phyloP scores from a whole-genome alignment of 108 stramenopile genomes.

The Asterionellopsis glacialis region DNA sequence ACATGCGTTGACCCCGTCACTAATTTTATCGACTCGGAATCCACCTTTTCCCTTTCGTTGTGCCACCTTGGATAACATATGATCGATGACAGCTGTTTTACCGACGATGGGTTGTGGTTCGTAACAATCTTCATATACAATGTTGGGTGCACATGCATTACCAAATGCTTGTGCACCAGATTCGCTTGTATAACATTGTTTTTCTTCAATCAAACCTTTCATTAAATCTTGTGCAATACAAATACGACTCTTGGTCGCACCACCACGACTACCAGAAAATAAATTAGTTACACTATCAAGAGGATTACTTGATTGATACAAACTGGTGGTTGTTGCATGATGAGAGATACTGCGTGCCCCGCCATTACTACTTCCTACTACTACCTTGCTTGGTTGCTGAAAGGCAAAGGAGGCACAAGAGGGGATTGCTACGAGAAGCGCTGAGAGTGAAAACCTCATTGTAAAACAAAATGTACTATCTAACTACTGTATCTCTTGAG shows the following conservation, averaged over 20 bases:
- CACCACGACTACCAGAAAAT: too few relatives aligned
- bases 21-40: constrained; percentile 61
- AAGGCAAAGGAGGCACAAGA: too few relatives aligned
- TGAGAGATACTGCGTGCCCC: too few relatives aligned
- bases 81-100: constrained; percentile 25
- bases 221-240: constrained; percentile 30
- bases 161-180: constrained; percentile 54
- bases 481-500: too few relatives aligned
- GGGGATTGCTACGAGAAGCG: too few relatives aligned
- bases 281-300: too few relatives aligned
- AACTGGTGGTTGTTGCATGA: too few relatives aligned
- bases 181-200: constrained; percentile 47
- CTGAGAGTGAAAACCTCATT: too few relatives aligned
- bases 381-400: too few relatives aligned
- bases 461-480: too few relatives aligned
- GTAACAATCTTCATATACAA: constrained; percentile 68
- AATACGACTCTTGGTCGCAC: constrained; percentile 2
- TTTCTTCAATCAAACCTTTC: constrained; percentile 27
- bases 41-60: constrained; percentile 40
- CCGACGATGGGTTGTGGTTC: constrained; percentile 66
- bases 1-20: constrained; percentile 61
- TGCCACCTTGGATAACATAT: constrained; percentile 28
- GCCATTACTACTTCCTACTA: too few relatives aligned
- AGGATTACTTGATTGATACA: too few relatives aligned
- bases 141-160: constrained; percentile 53